Evolutionary conservation across 2,329 filamentous ascomycete genomes (phyloP), one percentile per base, ranked within the genome.

Genomic region (Clonostachys rhizophaga): DNA sequence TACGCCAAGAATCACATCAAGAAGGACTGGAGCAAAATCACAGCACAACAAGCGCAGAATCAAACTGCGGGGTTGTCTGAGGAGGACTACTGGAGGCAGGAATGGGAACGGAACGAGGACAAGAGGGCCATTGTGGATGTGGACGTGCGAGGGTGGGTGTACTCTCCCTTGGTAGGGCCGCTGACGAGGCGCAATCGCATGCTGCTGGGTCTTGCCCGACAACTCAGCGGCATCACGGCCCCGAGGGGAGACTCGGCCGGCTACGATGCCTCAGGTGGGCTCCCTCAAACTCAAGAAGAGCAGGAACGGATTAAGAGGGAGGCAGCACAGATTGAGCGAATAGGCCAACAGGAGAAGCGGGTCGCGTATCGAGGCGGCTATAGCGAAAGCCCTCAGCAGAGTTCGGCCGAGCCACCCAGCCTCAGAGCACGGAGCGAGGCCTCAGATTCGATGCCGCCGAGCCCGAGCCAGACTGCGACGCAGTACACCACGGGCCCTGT

Each of bases 71-170:
- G 34, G 6, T 13, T 12, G 13, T 20, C 18, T 16, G 62, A 52
- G 40, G 78, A 83, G 41, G 84, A 90, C 37, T 91, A 87, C 62
- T 92, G 87, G 85, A 80, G 78, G 40, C 72, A 81, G 47, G 83
- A 92, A 58, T 95, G 89, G 87, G 83, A 91, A 48, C 79, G 79
- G 50, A 79, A 86, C 46, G 87, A 95, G 62, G 85, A 92, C 50
- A 84, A 91, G 58, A 87, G 87, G 62, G 90, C 91, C 1, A 74
- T 96, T 5, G 88, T 96, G 2, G 92, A 97, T 60, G 89, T 97
- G 6, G 92, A 99, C 63, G 89, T 99, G 20, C 80, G 92, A 55
- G 94, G 94, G 13, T 99, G 95, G 94, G 81, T 97, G 45, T 99
- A 96, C 65, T 83, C 84, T 37, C 92, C 92, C 16, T 89, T 92